phyloP scores from a whole-genome alignment of 164 flowering plant species.

The Magnolia sinica region DNA sequence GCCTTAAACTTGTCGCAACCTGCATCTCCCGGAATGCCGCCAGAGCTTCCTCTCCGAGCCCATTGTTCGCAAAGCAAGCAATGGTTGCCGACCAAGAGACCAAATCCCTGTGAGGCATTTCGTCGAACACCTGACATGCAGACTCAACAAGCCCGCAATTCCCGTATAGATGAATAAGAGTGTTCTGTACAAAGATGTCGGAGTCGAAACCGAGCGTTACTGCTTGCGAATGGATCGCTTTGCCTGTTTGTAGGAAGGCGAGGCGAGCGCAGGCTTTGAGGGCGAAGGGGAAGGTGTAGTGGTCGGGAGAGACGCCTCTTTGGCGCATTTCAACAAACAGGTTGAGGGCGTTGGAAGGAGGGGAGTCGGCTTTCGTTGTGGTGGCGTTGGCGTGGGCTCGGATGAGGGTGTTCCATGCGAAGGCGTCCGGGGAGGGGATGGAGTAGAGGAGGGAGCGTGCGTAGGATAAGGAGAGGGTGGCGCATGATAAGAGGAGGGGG shows the following conservation, averaged over 20 bases:
- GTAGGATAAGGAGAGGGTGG: slow-evolving; percentile 9
- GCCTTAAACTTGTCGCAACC: slow-evolving; percentile 22
- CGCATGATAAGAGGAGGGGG: slow-evolving; percentile 11
- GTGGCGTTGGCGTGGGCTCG: slow-evolving; percentile 9
- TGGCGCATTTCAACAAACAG: slow-evolving; percentile 16
- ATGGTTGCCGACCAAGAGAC: slow-evolving; percentile 46
- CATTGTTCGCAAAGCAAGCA: slow-evolving; percentile 30
- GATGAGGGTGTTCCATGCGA: slow-evolving; percentile 23
- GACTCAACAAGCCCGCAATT: slow-evolving; percentile 15
- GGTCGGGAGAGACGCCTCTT: slow-evolving; percentile 16
- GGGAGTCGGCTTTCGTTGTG: not conserved
- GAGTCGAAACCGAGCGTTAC: slow-evolving; percentile 31
- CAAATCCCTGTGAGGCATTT: slow-evolving; percentile 30
- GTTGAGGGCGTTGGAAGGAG: slow-evolving; percentile 14
- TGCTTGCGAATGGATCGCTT: slow-evolving; percentile 27
- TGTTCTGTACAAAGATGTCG: slow-evolving; percentile 32
- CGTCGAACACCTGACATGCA: slow-evolving; percentile 36
- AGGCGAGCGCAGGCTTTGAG: slow-evolving; percentile 42
- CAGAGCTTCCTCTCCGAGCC: slow-evolving; percentile 30
- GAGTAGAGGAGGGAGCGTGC: slow-evolving; percentile 17
- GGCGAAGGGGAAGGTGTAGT: slow-evolving; percentile 40
- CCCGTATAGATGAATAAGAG: slow-evolving; percentile 33
- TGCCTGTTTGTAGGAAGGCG: slow-evolving; percentile 8
- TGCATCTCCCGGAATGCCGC: slow-evolving; percentile 39
- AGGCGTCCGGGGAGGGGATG: slow-evolving; percentile 15